Evolutionary conservation across 371 early-diverging fungal species (phyloP), one percentile per base, ranked within the genome.

Genomic region (Mucor indicus): DNA sequence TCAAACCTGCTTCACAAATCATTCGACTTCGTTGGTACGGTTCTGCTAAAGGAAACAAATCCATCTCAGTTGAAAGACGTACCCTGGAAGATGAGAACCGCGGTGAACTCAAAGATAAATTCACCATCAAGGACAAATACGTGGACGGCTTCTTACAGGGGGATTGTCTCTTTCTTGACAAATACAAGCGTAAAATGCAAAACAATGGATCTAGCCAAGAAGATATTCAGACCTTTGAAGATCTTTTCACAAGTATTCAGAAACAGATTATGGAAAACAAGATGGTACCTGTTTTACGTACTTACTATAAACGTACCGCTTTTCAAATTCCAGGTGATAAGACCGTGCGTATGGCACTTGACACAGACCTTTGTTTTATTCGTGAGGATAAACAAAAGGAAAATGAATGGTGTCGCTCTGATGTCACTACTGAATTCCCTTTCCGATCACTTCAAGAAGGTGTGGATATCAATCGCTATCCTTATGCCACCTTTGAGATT

Each of bases 271-370:
- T 79, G 19, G 69, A 83, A 3, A 86, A 88, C 59, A 70, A 84
- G 9, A 75, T 98, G 44, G 70, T 29, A 29, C 16, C 16, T 24
- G 85, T 88, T 8, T 66, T 91, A 43, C 87, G 99, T 37, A 95
- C 97, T 4, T 95, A 93, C 62, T 99, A 99, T 75, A 96, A 93
- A 65, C 85, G 99, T 62, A 97, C 95, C 9, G 99, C 99, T 3
- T 99, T 99, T 82, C 99, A 99, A 70, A 77, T 98, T 15, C 99
- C 99, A 0, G 97, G 96, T 17, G 98, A 98, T 70, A 88, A 93
- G 10, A 81, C 90, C 43, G 97, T 99, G 19, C 86, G 99, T 47
- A 94, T 99, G 57, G 95, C 95, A 9, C 81, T 99, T 13, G 99
- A 99, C 67, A 99, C 98, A 0, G 96, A 99, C 49, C 74, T 99